phyloP scores from a whole-genome alignment of 176 grass and related monocot species.

The Raddia distichophylla region DNA sequence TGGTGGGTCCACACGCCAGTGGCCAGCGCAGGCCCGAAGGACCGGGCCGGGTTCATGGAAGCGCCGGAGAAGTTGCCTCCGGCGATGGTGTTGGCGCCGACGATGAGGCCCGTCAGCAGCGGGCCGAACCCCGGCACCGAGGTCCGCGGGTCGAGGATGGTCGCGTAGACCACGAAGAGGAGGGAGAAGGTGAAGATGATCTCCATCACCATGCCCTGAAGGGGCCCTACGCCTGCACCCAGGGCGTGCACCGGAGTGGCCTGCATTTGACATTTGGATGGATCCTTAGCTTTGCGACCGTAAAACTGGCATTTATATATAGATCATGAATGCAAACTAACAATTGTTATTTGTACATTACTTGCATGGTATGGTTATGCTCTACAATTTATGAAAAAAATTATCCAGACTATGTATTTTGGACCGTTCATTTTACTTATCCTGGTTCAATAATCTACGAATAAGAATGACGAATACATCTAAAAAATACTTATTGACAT shows the following conservation, averaged over 20 bases:
- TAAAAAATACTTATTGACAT: no score
- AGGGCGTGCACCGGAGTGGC: slow-evolving; percentile 78
- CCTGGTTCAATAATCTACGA: no score
- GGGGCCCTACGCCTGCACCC: slow-evolving; percentile 49
- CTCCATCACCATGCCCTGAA: slow-evolving; percentile 92
- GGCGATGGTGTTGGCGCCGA: slow-evolving; percentile 83
- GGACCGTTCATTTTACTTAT: no score
- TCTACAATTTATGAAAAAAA: neutral
- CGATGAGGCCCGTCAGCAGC: slow-evolving; percentile 76
- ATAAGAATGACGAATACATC: no score
- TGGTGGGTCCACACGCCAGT: slow-evolving; percentile 79
- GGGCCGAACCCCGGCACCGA: slow-evolving; percentile 60
- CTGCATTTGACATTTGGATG: slow-evolving; percentile 43
- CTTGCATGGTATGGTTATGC: neutral
- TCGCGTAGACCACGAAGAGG: slow-evolving; percentile 87
- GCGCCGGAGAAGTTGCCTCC: slow-evolving; percentile 83
- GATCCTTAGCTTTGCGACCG: neutral
- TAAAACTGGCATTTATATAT: neutral
- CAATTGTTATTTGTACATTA: neutral
- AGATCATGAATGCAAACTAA: neutral
- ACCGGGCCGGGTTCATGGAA: slow-evolving; percentile 92
- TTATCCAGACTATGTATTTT: no score
- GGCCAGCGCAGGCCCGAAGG: slow-evolving; percentile 77
- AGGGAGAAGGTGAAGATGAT: slow-evolving; percentile 90
- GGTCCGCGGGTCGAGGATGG: slow-evolving; percentile 74